phyloP scores from a whole-genome alignment of 768 basidiomycete genomes.

The Suillus cothurnatus region DNA sequence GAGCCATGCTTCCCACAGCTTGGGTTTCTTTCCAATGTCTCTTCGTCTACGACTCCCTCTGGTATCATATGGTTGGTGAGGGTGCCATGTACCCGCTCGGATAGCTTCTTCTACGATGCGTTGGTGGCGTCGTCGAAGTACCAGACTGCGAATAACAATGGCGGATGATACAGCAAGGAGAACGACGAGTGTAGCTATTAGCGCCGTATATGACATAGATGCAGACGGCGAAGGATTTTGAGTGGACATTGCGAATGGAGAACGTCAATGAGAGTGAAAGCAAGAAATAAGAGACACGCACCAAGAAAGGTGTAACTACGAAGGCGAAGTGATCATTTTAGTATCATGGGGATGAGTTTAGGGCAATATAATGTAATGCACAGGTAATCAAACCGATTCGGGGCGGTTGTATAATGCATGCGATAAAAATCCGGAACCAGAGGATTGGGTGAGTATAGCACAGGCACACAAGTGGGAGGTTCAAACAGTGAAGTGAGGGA shows the following conservation, averaged over 20 bases:
- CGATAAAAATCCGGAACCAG: background rate
- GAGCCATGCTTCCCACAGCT: conserved; percentile 32
- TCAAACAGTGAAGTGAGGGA: conserved; percentile 12
- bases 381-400: conserved; percentile 10
- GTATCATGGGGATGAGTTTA: conserved; percentile 8
- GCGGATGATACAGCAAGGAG: conserved; percentile 68
- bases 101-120: conserved; percentile 64
- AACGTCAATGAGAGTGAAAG: conserved; percentile 3
- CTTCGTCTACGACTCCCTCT: conserved; percentile 22
- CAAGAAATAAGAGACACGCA: conserved; percentile 15
- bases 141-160: conserved; percentile 64
- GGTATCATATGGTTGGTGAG: conserved; percentile 23
- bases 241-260: conserved; percentile 17
- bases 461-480: background rate
- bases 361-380: conserved; percentile 10
- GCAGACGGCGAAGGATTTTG: conserved; percentile 8
- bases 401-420: conserved; percentile 2
- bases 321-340: conserved; percentile 5
- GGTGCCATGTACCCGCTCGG: conserved; percentile 61
- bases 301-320: conserved; percentile 37
- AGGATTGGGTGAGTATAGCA: background rate
- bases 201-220: conserved; percentile 42
- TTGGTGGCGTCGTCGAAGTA: conserved; percentile 64
- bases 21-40: conserved; percentile 33
- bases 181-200: conserved; percentile 64